These are phyloP conservation scores for Scalesia atractyloides DNA, from an alignment of 129 eudicot genomes.

Conservation along the genomic window DNA sequence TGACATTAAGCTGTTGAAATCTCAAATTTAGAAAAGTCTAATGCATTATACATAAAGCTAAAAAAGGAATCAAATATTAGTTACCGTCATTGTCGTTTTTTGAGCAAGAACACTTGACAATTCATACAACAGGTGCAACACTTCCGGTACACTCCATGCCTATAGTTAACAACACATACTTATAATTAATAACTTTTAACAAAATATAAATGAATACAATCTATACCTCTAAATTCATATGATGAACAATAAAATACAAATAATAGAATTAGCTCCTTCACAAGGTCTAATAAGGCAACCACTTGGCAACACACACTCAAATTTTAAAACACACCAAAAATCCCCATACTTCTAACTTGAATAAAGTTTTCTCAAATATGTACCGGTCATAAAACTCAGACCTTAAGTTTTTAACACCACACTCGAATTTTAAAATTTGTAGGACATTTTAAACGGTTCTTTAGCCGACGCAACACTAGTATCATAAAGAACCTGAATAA, in stretches of 20 bases:
- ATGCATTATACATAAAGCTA: neutral
- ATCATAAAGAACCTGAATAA: too few relatives aligned
- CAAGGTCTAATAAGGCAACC: too few relatives aligned
- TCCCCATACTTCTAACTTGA: too few relatives aligned
- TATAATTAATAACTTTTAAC: neutral
- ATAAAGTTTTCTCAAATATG: too few relatives aligned
- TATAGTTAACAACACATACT: constrained; percentile 19
- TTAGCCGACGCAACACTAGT: too few relatives aligned
- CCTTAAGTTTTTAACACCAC: too few relatives aligned
- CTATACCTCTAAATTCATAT: constrained; percentile 82
- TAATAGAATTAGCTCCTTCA: constrained; percentile 91
- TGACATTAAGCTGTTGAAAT: constrained; percentile 70
- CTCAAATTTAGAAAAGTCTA: neutral
- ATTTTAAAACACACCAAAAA: too few relatives aligned
- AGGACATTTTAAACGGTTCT: too few relatives aligned
- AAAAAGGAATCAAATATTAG: constrained; percentile 8
- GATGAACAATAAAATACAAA: constrained; percentile 70
- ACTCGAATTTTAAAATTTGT: too few relatives aligned
- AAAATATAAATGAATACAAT: neutral
- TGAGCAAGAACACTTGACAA: constrained; percentile 77
- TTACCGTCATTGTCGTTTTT: constrained; percentile 80
- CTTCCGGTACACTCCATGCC: constrained; percentile 98
- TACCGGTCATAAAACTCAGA: too few relatives aligned
- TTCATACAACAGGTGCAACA: constrained; percentile 79
- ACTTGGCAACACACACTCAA: too few relatives aligned